Base-by-base conservation (phyloP, 1,139 yeast species). In the Sugiyamaella castrensis region DNA sequence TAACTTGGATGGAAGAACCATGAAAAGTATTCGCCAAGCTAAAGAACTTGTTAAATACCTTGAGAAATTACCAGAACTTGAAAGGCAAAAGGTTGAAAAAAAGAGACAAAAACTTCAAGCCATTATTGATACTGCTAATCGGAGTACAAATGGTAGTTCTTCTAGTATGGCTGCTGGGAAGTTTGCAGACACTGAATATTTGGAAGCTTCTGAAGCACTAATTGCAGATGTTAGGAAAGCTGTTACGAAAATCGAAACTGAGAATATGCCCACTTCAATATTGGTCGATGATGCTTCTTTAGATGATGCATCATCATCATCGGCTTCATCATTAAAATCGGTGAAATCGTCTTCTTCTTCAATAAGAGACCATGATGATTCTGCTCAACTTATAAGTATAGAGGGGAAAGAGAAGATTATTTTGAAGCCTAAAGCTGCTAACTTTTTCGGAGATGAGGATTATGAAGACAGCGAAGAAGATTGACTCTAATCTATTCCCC, bases 1-100 rank as follows among this genome's bases (percentile, higher is more conserved):
- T 39, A 70, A 71, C 1, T 55, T 70, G 30, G 75, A 72, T 47
- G 77, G 77, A 2, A 57, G 69, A 13, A 55, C 70, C 28, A 63
- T 69, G 52, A 63, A 62, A 47, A 64, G 63, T 28, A 53, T 72
- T 7, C 62, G 69, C 32, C 66, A 62, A 51, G 67, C 72, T 11
- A 66, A 67, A 50, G 66, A 63, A 53, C 55, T 67, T 34, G 68
- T 69, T 11, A 61, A 66, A 37, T 66, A 67, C 53, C 54, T 72
- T 53, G 63, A 61, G 16, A 50, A 62, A n/a, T 56, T 57, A 16
- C 63, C 69, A 13, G 57, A 51, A 39, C 28, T 52, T 34, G 53
- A 60, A 51, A 43, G 51, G 41, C 53, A 61, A 34, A 56, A 57
- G 26, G 39, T 64, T 4, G 63, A 58, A 29, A 67, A 65, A 52